Base-by-base conservation (phyloP, 352 stramenopile genomes). In the Phytophthora citrophthora region DNA sequence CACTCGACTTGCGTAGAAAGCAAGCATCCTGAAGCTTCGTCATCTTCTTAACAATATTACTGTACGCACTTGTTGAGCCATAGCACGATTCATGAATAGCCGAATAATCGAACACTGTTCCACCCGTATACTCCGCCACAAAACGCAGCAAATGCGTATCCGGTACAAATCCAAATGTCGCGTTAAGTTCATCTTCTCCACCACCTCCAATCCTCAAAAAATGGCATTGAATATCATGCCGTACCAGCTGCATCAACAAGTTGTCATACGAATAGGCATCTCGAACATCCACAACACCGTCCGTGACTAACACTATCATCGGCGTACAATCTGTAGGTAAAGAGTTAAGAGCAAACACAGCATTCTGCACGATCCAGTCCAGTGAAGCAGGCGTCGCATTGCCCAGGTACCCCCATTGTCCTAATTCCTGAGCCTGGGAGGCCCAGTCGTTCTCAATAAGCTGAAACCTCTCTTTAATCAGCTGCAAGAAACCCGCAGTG, bases 371-470 rank as follows among this genome's bases (percentile, higher is more conserved):
- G 26, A 91, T 83, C 60, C 81, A 91, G 36, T 88, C 83, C 6
- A 96, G 72, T 24, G 77, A 90, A 4, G 81, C 81, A 0, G 68
- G 70, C 6, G 64, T 76, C 4, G 66, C 61, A 38, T 77, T 77
- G 13, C 64, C 64, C 11, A 76, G 48, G 45, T 63, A 64, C 24
- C 58, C 47, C 32, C 43, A 56, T 29, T 69, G 68, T 3, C 70
- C 68, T 12, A 46, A 45, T 36, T 79, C 52, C 29, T 81, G 76
- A 0, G 77, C 74, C 48, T 72, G 72, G 15, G 41, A 54, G 0
- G 86, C 86, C 86, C 88, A 95, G 44, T 94, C 75, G 38, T 96
- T 85, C 61, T 96, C 88, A 39, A 96, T 88, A 0, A 94, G 67
- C 34, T 86, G 73, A 38, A 96, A 80, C 11, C 88, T 76, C 31